Conservation (phyloP, 345 rosid species). For the Citrus inodora region DNA sequence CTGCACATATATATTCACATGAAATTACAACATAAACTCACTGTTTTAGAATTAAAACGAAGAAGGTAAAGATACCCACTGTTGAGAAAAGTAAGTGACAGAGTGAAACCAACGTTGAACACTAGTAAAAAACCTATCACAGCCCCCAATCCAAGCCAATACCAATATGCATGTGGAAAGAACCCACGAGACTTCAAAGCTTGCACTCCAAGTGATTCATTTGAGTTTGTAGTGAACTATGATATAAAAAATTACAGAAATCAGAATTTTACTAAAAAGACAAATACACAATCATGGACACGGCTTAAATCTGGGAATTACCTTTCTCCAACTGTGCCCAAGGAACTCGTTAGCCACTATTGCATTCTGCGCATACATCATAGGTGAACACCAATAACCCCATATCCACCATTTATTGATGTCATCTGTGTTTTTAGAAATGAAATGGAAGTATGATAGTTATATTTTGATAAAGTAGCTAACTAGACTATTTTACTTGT, state of each 20-base stretch:
- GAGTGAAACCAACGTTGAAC: slow-evolving; percentile 31
- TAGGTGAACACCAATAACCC: slow-evolving; percentile 23
- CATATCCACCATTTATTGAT: slow-evolving; percentile 81
- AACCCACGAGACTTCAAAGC: slow-evolving; percentile 39
- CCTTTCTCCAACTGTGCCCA: slow-evolving; percentile 15
- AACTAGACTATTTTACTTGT: neutral
- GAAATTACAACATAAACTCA: neutral
- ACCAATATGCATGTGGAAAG: slow-evolving; percentile 47
- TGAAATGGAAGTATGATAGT: neutral
- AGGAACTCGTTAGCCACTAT: slow-evolving; percentile 32
- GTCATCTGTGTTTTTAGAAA: slow-evolving; percentile 40
- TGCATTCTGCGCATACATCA: slow-evolving; percentile 35
- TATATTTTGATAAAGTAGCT: neutral
- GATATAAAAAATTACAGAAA: neutral
- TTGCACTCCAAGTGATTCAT: slow-evolving; percentile 31
- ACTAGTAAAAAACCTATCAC: slow-evolving; percentile 27
- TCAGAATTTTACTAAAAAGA: neutral
- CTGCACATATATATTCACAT: neutral
- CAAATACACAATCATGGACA: neutral
- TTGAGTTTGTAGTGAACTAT: slow-evolving; percentile 17
- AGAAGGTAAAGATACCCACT: slow-evolving; percentile 23
- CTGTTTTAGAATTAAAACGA: neutral
- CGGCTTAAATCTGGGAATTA: neutral
- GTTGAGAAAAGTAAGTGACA: slow-evolving; percentile 42
- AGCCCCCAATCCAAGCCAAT: slow-evolving; percentile 59